A percentile compares a stretch with the other conserved stretches of the same genome.
Conservation (phyloP, 495 filamentous ascomycete species). For the Cercophora scortea region DNA sequence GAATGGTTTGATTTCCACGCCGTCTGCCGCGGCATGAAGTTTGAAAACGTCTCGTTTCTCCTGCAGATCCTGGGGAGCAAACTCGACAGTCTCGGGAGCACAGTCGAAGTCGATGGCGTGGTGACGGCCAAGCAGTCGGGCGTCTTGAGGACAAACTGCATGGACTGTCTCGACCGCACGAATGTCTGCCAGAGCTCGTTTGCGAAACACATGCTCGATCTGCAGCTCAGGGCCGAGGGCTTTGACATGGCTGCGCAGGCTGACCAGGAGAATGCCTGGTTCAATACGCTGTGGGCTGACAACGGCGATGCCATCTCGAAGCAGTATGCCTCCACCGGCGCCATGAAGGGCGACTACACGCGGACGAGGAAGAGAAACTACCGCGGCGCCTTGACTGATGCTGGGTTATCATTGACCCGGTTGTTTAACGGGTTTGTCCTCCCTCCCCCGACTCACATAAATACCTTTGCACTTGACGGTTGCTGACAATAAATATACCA, state of each 20-base stretch:
- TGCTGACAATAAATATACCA: constrained; percentile 29
- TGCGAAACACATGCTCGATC: constrained; percentile 66
- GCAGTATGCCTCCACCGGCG: constrained; percentile 80
- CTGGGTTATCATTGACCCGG: constrained; percentile 76
- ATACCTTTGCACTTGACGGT: background rate
- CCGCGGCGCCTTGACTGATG: constrained; percentile 85
- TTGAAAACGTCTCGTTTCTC: constrained; percentile 80
- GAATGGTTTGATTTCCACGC: constrained; percentile 97
- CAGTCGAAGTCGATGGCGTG: constrained; percentile 44
- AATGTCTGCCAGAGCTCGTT: constrained; percentile 89
- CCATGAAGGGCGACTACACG: constrained; percentile 92
- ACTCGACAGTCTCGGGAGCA: constrained; percentile 58
- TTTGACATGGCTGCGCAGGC: constrained; percentile 59
- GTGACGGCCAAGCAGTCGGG: constrained; percentile 55
- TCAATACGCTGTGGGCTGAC: constrained; percentile 92
- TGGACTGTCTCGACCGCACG: constrained; percentile 94
- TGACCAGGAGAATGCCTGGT: constrained; percentile 76
- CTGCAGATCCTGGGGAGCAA: constrained; percentile 58
- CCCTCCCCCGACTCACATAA: background rate
- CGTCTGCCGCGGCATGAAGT: constrained; percentile 90
- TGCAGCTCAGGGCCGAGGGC: constrained; percentile 65
- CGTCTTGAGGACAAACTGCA: constrained; percentile 85
- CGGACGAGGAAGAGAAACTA: constrained; percentile 84
- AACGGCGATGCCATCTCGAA: constrained; percentile 74
- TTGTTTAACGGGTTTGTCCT: constrained; percentile 50